phyloP scores from a whole-genome alignment of 306 rosid species.

The Echinosophora koreensis region DNA sequence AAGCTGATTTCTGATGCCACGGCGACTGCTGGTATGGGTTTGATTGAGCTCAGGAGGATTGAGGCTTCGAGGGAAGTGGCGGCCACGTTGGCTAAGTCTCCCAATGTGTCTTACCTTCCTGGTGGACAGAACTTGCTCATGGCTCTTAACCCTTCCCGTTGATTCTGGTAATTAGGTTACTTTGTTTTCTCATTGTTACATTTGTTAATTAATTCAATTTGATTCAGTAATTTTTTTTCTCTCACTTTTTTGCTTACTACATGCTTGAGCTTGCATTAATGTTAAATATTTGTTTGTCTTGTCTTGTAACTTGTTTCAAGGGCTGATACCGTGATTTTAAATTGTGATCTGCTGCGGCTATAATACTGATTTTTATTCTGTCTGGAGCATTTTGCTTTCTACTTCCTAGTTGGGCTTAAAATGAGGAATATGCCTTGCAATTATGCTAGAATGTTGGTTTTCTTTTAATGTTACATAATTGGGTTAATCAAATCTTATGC shows the following conservation, averaged over 20 bases:
- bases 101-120: slow-evolving; percentile 81
- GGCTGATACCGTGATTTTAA: not conserved
- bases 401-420: not conserved
- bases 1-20: slow-evolving; percentile 92
- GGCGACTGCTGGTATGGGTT: slow-evolving; percentile 66
- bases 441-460: not conserved
- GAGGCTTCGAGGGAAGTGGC: slow-evolving; percentile 95
- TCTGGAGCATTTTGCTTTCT: no score
- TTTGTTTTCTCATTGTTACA: slow-evolving; percentile 11
- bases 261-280: not conserved
- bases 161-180: slow-evolving; percentile 54
- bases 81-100: slow-evolving; percentile 75
- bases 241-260: no score
- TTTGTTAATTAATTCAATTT: no score
- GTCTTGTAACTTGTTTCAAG: not conserved
- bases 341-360: no score
- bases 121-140: slow-evolving; percentile 70
- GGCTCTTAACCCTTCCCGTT: slow-evolving; percentile 75
- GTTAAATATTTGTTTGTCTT: not conserved
- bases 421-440: not conserved
- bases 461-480: not conserved
- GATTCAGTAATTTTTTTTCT: no score
- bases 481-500: not conserved
- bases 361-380: no score
- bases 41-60: slow-evolving; percentile 86